Evolutionary conservation across 805 yeast species (phyloP), one percentile per base, ranked within the genome.

Genomic region (Saccharomyces paradoxus): DNA sequence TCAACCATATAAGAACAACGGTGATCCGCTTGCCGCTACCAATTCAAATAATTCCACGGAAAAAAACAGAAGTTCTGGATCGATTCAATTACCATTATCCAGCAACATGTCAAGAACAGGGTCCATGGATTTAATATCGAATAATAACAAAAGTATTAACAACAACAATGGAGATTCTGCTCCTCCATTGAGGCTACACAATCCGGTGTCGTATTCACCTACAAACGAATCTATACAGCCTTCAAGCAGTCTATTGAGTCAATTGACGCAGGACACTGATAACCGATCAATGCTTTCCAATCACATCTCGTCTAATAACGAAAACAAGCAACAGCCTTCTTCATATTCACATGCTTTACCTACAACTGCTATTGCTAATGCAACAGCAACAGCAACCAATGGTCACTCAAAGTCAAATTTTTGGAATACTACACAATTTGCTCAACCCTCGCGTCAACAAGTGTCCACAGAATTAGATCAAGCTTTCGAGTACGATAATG

Each of bases 401-500:
- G n/a, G 41, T 12, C 26, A 54, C 27, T 44, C 50, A 31, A 41
- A 41, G 27, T 29, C 53, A 14, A 14, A 50, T 24, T 17, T 51
- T 4, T 21, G 48, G 30, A 48, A 48, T 13, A 44, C 27, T 17
- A 17, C 31, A 13, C 32, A 56, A 46, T 48, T 53, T 17, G 54
- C 56, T 8, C 56, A 55, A 48, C 55, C 56, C 1, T 57, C 55
- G 30, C 54, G 49, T 29, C 50, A 47, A 26, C 50, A 28, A 10
- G 30, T 5, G 4, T 32, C 41, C 21, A n/a, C 41, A n/a, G 44
- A 37, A 37, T 21, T 54, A n/a, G 64, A 63, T 46, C 67, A 63
- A 51, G 59, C 63, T 8, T 60, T 65, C 47, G 71, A 65, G 29
- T 66, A 67, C 44, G 71, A 65, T 30, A 59, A 63, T 55, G 58